Evolutionary conservation across 163 green algal genomes (phyloP).

Genomic region (Scenedesmus sp.): DNA sequence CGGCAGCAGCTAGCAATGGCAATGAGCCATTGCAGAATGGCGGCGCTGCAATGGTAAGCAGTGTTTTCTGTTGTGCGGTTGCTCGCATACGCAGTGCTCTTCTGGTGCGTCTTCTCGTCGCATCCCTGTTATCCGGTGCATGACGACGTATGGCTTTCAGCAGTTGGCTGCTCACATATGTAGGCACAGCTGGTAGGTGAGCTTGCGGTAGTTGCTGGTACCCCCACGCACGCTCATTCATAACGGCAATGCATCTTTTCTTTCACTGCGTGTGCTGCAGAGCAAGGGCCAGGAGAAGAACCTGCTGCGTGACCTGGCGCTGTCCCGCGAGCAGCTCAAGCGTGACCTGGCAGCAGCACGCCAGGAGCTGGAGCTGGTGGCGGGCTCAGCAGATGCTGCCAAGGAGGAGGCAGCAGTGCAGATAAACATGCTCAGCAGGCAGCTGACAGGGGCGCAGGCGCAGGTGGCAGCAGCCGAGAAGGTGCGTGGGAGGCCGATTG

Average conservation of each 20-base stretch:
- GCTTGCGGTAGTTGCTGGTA: too few species aligned
- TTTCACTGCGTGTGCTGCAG: not conserved
- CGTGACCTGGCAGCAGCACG: constrained; percentile 63
- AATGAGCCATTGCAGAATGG: not conserved
- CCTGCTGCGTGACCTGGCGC: constrained; percentile 49
- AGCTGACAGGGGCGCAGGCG: constrained; percentile 73
- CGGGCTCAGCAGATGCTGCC: constrained; percentile 53
- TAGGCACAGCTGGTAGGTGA: too few species aligned
- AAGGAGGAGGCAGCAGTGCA: constrained; percentile 77
- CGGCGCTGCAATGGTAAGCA: not conserved
- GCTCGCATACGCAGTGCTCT: not conserved
- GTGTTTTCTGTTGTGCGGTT: not conserved
- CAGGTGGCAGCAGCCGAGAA: constrained; percentile 72
- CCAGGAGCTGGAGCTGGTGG: constrained; percentile 61
- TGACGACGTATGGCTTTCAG: too few species aligned
- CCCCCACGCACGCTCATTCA: too few species aligned
- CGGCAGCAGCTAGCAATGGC: not conserved
- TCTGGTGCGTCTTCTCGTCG: not conserved
- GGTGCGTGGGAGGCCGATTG: constrained; percentile 47
- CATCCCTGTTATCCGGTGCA: too few species aligned
- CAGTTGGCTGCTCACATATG: too few species aligned
- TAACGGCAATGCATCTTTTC: too few species aligned
- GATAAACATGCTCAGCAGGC: constrained; percentile 78
- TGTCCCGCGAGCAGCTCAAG: constrained; percentile 46
- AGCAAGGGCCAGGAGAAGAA: constrained; percentile 26